Evolutionary conservation across 176 grass and related monocot species (phyloP).

Genomic region (Guadua angustifolia): DNA sequence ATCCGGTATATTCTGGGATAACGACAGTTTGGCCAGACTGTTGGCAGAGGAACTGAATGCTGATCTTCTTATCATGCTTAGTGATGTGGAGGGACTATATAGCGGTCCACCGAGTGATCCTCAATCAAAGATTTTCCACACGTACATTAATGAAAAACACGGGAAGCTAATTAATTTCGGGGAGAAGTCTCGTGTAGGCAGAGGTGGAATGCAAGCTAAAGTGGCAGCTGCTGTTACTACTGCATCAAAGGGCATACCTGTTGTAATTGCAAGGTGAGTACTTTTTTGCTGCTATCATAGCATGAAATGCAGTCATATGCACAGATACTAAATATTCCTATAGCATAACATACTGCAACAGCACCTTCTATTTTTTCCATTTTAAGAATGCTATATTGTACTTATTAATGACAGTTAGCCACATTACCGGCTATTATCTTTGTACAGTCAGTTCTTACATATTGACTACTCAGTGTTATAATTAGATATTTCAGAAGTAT

Average conservation of each 20-base stretch:
- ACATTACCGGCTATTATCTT: not conserved
- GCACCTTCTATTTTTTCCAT: not conserved
- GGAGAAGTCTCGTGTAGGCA: constrained; percentile 92
- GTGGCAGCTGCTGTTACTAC: constrained; percentile 77
- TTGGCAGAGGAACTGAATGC: constrained; percentile 82
- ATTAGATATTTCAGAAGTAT: not conserved
- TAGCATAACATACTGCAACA: not conserved
- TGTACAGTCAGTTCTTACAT: constrained; percentile 10
- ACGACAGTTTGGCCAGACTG: constrained; percentile 90
- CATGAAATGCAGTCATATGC: constrained; percentile 19
- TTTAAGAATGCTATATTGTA: not conserved
- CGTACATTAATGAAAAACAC: constrained; percentile 87
- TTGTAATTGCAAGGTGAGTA: constrained; percentile 82
- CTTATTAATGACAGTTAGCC: not conserved
- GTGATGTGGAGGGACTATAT: constrained; percentile 95
- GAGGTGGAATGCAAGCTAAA: constrained; percentile 98
- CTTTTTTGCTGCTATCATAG: not conserved
- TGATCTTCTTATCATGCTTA: constrained; percentile 91
- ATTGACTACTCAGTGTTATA: not conserved
- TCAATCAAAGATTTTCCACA: constrained; percentile 88
- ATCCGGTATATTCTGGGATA: constrained; percentile 98
- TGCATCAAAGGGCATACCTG: constrained; percentile 79
- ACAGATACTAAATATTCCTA: not conserved
- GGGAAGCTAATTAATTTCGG: constrained; percentile 86
- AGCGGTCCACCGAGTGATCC: constrained; percentile 88